Conservation (phyloP, 2,329 filamentous ascomycete genomes). For the Fusarium devonianum region DNA sequence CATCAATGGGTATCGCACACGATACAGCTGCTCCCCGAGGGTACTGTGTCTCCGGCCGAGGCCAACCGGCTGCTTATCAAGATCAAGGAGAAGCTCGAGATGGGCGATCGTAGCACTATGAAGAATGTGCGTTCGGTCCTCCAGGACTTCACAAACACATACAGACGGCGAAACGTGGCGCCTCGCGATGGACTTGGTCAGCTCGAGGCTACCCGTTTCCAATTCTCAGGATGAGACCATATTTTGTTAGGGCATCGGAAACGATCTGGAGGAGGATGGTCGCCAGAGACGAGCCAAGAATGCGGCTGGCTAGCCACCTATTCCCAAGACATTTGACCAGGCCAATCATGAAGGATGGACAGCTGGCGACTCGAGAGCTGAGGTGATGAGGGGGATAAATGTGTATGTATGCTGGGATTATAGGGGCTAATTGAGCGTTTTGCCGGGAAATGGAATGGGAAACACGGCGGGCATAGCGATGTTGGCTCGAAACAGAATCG, state of each 20-base stretch:
- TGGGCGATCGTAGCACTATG: conserved; percentile 65
- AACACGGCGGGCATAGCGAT: conserved; percentile 23
- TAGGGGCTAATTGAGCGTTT: conserved; percentile 37
- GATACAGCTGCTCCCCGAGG: conserved; percentile 81
- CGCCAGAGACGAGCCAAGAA: no score
- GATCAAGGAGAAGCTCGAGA: conserved; percentile 78
- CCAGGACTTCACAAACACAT: conserved; percentile 96
- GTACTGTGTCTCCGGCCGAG: conserved; percentile 81
- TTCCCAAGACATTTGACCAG: conserved; percentile 11
- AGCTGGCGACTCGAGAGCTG: conserved; percentile 23
- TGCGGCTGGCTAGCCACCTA: conserved; percentile 1
- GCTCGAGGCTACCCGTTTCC: conserved; percentile 86
- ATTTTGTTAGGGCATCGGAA: no score
- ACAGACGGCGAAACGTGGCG: conserved; percentile 93
- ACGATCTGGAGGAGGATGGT: conserved; percentile 1
- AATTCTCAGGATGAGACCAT: conserved; percentile 66
- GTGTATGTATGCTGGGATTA: conserved; percentile 32
- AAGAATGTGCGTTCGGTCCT: conserved; percentile 84
- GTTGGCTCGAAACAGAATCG: conserved; percentile 14
- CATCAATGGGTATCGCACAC: conserved; percentile 84
- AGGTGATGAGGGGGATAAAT: conserved; percentile 12
- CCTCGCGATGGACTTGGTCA: conserved; percentile 89
- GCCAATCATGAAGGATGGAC: conserved; percentile 5
- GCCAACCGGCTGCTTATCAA: conserved; percentile 80
- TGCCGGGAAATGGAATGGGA: conserved; percentile 23